phyloP scores from a whole-genome alignment of 2,329 filamentous ascomycete species.

The Furcasterigmium sp. region DNA sequence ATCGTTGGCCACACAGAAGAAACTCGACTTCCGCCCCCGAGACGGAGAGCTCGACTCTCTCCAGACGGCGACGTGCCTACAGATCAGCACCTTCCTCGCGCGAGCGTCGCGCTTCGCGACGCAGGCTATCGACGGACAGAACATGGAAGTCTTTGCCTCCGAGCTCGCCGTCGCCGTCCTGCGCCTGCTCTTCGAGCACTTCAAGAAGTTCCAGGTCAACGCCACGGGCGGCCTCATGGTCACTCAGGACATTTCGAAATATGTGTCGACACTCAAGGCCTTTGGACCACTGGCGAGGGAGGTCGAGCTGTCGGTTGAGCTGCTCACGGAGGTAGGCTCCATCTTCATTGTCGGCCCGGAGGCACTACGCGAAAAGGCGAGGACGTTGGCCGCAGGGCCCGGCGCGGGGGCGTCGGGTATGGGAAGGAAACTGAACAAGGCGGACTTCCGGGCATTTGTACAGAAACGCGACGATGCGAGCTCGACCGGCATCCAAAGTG shows the following conservation, averaged over 20 bases:
- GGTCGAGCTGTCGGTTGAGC: conserved; percentile 67
- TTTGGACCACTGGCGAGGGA: conserved; percentile 68
- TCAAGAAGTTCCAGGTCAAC: conserved; percentile 90
- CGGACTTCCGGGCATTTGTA: conserved; percentile 79
- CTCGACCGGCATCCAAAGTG: conserved; percentile 76
- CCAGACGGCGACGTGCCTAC: conserved; percentile 79
- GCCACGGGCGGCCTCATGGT: conserved; percentile 92
- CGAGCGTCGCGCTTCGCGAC: conserved; percentile 58
- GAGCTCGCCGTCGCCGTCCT: conserved; percentile 80
- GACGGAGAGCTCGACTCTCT: conserved; percentile 76
- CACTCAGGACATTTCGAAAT: conserved; percentile 91
- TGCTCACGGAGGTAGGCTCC: conserved; percentile 88
- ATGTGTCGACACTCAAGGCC: conserved; percentile 76
- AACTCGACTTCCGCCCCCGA: conserved; percentile 83
- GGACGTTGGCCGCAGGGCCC: conserved; percentile 45
- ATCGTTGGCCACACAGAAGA: conserved; percentile 72
- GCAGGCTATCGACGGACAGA: conserved; percentile 73
- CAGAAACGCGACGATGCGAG: conserved; percentile 78
- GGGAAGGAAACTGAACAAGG: conserved; percentile 55
- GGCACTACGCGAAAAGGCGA: conserved; percentile 65
- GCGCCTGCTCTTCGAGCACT: conserved; percentile 78
- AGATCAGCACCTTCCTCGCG: conserved; percentile 75
- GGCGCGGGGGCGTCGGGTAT: conserved; percentile 20
- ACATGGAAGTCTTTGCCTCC: conserved; percentile 74
- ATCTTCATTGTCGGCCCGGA: conserved; percentile 90